These are phyloP conservation scores for Nematocida sp. DNA, from an alignment of 371 early-diverging fungal genomes.

Conservation along the genomic window DNA sequence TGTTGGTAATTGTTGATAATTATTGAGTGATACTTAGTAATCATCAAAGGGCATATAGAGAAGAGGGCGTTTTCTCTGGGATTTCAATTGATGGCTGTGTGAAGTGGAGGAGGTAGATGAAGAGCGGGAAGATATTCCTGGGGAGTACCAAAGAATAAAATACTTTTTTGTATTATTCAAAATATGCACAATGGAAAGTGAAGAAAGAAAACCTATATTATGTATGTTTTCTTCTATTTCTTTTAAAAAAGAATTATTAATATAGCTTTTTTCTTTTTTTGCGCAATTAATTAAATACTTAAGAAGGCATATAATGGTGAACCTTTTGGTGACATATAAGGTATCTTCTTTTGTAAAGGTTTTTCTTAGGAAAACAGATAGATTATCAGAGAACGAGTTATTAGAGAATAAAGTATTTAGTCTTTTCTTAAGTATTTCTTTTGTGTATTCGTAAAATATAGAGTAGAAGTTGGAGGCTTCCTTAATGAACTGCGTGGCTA, in stretches of 20 bases:
- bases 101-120: neutral
- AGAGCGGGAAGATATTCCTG: conserved; percentile 3
- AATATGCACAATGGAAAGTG: conserved; percentile 21
- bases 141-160: conserved; percentile 14
- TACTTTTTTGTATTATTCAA: conserved; percentile 6
- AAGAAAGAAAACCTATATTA: conserved; percentile 29
- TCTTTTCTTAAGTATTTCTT: neutral
- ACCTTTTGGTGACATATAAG: conserved; percentile 33
- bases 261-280: neutral
- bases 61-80: neutral
- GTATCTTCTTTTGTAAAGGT: neutral
- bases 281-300: conserved; percentile 32
- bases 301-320: conserved; percentile 14
- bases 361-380: neutral
- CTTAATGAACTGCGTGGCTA: neutral
- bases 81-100: neutral
- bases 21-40: neutral
- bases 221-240: conserved; percentile 23
- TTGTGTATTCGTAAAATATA: neutral
- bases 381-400: neutral
- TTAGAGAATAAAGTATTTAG: neutral
- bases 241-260: neutral
- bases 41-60: neutral
- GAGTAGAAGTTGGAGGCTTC: neutral
- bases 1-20: too few relatives aligned